Percentiles rank a stretch among this genome's conserved stretches.
Conservation (phyloP, 2,329 filamentous ascomycete species). For the Colletotrichum plurivorum region DNA sequence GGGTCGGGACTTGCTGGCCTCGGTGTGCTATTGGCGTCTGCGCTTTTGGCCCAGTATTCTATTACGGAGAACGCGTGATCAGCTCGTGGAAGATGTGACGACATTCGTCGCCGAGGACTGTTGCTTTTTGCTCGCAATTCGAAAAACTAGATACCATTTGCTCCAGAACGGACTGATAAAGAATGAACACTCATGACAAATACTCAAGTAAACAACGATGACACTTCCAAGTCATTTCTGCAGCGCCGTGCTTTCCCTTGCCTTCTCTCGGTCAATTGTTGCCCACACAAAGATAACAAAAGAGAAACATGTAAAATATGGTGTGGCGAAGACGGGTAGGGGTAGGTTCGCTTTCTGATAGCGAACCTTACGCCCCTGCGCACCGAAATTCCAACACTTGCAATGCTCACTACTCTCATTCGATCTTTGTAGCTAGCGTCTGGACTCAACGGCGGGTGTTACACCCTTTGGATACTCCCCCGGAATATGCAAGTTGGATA, state of each 20-base stretch:
- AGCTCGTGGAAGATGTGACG: not conserved
- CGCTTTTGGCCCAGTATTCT: not conserved
- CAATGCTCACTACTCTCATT: not conserved
- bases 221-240: not conserved
- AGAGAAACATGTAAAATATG: not conserved
- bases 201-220: too few species aligned
- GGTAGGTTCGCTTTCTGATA: too few species aligned
- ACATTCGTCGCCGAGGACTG: not conserved
- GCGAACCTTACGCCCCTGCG: too few species aligned
- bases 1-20: conserved; percentile 52
- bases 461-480: conserved; percentile 71
- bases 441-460: not conserved
- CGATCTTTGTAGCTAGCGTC: not conserved
- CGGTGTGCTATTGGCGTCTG: not conserved
- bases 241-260: not conserved
- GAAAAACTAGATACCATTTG: not conserved
- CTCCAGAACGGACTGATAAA: not conserved
- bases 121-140: not conserved
- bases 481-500: conserved; percentile 78
- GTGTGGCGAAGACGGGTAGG: too few species aligned
- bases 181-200: not conserved
- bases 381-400: not conserved
- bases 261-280: not conserved
- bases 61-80: not conserved
- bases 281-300: not conserved